These are phyloP conservation scores for Backusella tarrabulga DNA, from an alignment of 192 early-diverging fungal species.

Conservation along the genomic window DNA sequence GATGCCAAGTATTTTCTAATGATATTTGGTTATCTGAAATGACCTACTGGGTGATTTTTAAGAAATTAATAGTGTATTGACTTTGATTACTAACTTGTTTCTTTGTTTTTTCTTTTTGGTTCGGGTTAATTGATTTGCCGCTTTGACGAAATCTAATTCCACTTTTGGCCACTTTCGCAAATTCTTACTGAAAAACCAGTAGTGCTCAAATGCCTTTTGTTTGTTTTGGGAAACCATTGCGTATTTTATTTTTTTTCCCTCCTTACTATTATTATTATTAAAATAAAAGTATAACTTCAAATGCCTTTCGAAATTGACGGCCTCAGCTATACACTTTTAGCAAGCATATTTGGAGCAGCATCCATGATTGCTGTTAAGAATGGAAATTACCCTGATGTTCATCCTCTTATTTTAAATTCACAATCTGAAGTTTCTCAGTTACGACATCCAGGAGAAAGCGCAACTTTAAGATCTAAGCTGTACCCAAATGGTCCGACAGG, in stretches of 20 bases:
- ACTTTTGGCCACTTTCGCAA: no score
- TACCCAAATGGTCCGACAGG: constrained; percentile 39
- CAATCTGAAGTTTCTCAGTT: constrained; percentile 49
- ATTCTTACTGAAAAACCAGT: no score
- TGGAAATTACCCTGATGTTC: constrained; percentile 49
- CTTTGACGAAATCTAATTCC: no score
- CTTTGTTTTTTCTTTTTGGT: no score
- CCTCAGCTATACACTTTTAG: constrained; percentile 41
- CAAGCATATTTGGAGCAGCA: constrained; percentile 39
- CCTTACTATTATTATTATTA: background rate
- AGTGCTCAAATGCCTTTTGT: background rate
- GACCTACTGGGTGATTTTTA: no score
- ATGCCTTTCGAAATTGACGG: constrained; percentile 41
- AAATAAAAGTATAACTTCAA: background rate
- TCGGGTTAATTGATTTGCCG: no score
- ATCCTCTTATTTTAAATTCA: constrained; percentile 54
- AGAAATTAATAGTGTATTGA: no score
- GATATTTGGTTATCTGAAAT: no score
- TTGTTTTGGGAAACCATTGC: background rate
- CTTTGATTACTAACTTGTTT: no score
- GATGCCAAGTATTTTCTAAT: no score
- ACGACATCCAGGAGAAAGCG: constrained; percentile 49
- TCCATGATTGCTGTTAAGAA: constrained; percentile 38
- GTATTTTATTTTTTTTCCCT: background rate
- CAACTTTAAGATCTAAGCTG: constrained; percentile 43